A percentile compares a stretch with the other conserved stretches of the same genome.
phyloP scores from a whole-genome alignment of 371 early-diverging fungal genomes.

The Mucor circinelloides region DNA sequence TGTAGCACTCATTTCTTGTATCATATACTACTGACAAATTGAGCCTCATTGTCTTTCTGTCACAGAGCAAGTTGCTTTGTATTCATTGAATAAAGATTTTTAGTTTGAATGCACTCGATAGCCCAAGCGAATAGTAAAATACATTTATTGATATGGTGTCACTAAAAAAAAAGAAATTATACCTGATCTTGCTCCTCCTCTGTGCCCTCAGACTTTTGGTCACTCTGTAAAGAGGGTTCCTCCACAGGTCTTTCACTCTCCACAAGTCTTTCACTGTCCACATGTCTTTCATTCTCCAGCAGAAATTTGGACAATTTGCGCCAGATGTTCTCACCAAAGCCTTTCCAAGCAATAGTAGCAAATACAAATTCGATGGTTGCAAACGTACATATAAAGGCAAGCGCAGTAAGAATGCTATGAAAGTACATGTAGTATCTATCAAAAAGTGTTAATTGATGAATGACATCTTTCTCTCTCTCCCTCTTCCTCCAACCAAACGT shows the following conservation, averaged over 20 bases:
- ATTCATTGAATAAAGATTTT: too few species aligned
- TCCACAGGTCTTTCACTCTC: neutral
- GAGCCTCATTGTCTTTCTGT: too few species aligned
- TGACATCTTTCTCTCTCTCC: neutral
- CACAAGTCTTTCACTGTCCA: neutral
- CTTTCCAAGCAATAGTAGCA: slow-evolving; percentile 65
- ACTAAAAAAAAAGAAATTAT: too few species aligned
- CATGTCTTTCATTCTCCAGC: neutral
- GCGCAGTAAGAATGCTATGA: slow-evolving; percentile 68
- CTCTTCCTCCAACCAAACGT: neutral
- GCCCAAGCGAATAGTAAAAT: too few species aligned
- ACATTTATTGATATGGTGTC: too few species aligned
- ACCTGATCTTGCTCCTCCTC: too few species aligned
- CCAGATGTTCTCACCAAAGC: slow-evolving; percentile 36
- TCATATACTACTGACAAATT: too few species aligned
- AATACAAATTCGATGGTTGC: slow-evolving; percentile 71
- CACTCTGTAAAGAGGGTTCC: neutral
- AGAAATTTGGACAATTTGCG: neutral
- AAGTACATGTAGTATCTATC: slow-evolving; percentile 78
- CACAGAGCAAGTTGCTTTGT: too few species aligned
- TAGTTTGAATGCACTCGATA: too few species aligned
- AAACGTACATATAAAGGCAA: slow-evolving; percentile 59
- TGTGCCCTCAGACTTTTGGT: neutral
- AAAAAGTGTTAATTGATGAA: slow-evolving; percentile 14
- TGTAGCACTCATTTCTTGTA: too few species aligned